phyloP scores from a whole-genome alignment of 495 filamentous ascomycete genomes.

The Neurospora hispaniola region DNA sequence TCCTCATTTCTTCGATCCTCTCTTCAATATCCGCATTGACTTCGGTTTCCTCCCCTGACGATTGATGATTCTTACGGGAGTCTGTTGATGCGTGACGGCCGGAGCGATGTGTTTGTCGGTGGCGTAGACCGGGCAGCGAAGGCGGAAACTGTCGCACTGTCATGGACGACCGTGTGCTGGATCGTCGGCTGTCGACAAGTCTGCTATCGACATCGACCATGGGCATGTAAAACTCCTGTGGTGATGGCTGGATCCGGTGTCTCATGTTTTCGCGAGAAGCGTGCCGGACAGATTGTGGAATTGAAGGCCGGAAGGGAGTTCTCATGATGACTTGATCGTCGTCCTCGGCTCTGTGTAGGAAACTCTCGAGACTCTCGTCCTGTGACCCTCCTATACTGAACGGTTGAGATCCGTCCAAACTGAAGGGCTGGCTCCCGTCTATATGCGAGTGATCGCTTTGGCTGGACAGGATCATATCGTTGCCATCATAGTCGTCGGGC shows the following conservation, averaged over 20 bases:
- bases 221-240: slow-evolving; percentile 32
- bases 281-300: slow-evolving; percentile 27
- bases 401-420: slow-evolving; percentile 20
- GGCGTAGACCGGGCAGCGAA: slow-evolving; percentile 13
- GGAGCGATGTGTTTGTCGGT: slow-evolving; percentile 12
- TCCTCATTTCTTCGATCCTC: not conserved
- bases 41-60: not conserved
- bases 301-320: slow-evolving; percentile 34
- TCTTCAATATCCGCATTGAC: not conserved
- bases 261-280: slow-evolving; percentile 22
- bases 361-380: slow-evolving; percentile 35
- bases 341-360: slow-evolving; percentile 28
- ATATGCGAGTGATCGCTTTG: slow-evolving; percentile 28
- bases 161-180: slow-evolving; percentile 14
- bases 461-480: slow-evolving; percentile 27
- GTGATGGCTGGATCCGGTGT: slow-evolving; percentile 20
- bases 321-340: slow-evolving; percentile 34
- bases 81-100: not conserved
- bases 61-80: not conserved
- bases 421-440: slow-evolving; percentile 24
- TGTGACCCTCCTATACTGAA: slow-evolving; percentile 32
- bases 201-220: slow-evolving; percentile 21
- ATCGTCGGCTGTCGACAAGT: slow-evolving; percentile 10
- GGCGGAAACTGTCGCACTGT: slow-evolving; percentile 11
- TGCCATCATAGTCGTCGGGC: slow-evolving; percentile 29